Conservation (phyloP, 2,329 filamentous ascomycete genomes). For the Tolypocladium guangdongense region DNA sequence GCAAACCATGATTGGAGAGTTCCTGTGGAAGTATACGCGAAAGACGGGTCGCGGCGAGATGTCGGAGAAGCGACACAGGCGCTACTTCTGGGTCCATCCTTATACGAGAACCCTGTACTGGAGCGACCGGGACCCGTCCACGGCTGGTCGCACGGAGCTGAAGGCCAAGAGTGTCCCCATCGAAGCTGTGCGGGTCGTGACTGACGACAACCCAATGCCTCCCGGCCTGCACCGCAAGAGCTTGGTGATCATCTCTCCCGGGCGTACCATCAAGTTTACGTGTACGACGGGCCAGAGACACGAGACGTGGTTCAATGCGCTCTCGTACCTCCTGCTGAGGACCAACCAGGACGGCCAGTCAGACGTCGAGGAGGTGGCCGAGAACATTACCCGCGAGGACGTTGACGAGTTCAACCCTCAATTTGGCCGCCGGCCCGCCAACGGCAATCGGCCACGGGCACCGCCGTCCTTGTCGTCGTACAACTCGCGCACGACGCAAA, state of each 20-base stretch:
- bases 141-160: slow-evolving; percentile 65
- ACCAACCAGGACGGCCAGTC: slow-evolving; percentile 54
- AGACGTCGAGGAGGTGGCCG: slow-evolving; percentile 47
- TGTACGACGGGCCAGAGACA: slow-evolving; percentile 88
- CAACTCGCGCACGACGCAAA: slow-evolving; percentile 61
- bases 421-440: slow-evolving; percentile 23
- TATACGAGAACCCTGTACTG: slow-evolving; percentile 96
- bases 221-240: slow-evolving; percentile 93
- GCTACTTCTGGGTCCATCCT: slow-evolving; percentile 98
- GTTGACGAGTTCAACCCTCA: slow-evolving; percentile 75
- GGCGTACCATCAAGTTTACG: slow-evolving; percentile 85
- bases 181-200: slow-evolving; percentile 82
- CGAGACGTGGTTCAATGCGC: slow-evolving; percentile 96
- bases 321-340: slow-evolving; percentile 83
- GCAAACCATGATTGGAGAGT: slow-evolving; percentile 99
- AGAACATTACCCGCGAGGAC: slow-evolving; percentile 49
- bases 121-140: slow-evolving; percentile 81
- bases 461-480: slow-evolving; percentile 67
- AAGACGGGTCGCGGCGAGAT: slow-evolving; percentile 83
- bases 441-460: slow-evolving; percentile 37
- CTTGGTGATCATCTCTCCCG: slow-evolving; percentile 79
- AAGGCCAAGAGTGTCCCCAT: slow-evolving; percentile 84
- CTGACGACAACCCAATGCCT: slow-evolving; percentile 89
- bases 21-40: slow-evolving; percentile 97
- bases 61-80: slow-evolving; percentile 79